phyloP scores from a whole-genome alignment of 2,329 filamentous ascomycete species.

The Talaromyces marneffei region DNA sequence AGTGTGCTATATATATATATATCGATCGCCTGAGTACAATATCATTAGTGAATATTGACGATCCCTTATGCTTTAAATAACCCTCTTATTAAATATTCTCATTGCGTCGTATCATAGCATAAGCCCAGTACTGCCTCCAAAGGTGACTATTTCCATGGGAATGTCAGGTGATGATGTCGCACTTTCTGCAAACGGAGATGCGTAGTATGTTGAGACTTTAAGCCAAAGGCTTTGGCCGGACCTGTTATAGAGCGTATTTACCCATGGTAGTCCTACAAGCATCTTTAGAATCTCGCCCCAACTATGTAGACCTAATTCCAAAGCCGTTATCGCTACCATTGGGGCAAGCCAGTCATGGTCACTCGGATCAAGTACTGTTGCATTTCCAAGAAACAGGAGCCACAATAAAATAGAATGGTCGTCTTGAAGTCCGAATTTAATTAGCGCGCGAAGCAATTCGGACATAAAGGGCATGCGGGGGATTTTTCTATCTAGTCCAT shows the following conservation, averaged over 20 bases:
- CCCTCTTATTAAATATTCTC: too few species aligned
- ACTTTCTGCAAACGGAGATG: background rate
- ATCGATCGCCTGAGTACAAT: too few species aligned
- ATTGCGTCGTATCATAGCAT: background rate
- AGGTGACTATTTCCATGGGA: too few species aligned
- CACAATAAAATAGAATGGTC: slow-evolving; percentile 4
- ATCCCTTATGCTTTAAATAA: too few species aligned
- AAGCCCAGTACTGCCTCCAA: background rate
- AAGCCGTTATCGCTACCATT: background rate
- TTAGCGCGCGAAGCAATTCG: background rate
- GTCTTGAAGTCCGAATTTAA: background rate
- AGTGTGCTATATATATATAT: too few species aligned
- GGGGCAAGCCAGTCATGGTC: slow-evolving; percentile 11
- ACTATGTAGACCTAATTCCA: background rate
- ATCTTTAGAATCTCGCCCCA: background rate
- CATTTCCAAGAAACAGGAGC: slow-evolving; percentile 10
- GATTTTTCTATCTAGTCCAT: slow-evolving; percentile 7
- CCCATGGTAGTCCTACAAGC: slow-evolving; percentile 10
- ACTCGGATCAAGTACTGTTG: background rate
- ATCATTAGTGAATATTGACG: background rate
- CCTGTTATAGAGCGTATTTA: slow-evolving; percentile 5
- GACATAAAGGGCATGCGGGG: slow-evolving; percentile 11
- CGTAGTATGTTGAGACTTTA: background rate
- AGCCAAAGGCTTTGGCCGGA: slow-evolving; percentile 8
- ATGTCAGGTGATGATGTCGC: too few species aligned